Evolutionary conservation across 495 filamentous ascomycete species (phyloP), one percentile per base, ranked within the genome.

Genomic region (Neurospora sp.): DNA sequence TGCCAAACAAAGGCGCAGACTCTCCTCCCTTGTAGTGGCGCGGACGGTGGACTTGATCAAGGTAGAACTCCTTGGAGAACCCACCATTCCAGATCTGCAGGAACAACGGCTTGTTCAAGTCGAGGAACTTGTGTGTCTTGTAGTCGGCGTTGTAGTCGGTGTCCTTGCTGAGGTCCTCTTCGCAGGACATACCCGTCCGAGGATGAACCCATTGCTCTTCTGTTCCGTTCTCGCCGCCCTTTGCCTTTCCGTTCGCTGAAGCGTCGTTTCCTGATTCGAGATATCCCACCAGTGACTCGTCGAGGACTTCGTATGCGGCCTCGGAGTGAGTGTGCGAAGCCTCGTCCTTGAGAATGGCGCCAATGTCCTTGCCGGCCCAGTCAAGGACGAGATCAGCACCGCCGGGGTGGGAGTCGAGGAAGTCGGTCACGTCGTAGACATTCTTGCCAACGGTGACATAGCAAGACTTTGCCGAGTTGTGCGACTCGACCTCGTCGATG

Each of bases 1-100:
- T 99, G 53, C 96, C 96, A 82, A 99, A 99, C 39, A 99, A 82
- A 8, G 96, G 96, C 40, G 96, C 96, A 6, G 94, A 97, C 72
- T 89, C 89, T 48, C 96, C 96, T 70, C 94, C 93, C 76, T 89
- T 94, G 87, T 98, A 98, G 84, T 98, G 94, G 72, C 95, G 89
- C 35, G 95, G 95, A 68, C 95, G 89, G 80, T 99, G 96, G 42
- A 99, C 92, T 82, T 99, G 94, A 70, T 97, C 90, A 12, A 99
- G 88, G 76, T 99, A 99, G 79, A 98, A 98, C 39, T 93, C 89
- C 79, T 97, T 98, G 74, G 82, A 89, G 83, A 98, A 99, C 10
- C 91, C 91, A 70, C 94, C 92, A 74, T 79, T 84, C 93, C 93
- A 98, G 20, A 99, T 88, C 81, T 99, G 96, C 83, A 90, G 83